Evolutionary conservation across 495 filamentous ascomycete genomes (phyloP).

Genomic region (Xylaria acuta): DNA sequence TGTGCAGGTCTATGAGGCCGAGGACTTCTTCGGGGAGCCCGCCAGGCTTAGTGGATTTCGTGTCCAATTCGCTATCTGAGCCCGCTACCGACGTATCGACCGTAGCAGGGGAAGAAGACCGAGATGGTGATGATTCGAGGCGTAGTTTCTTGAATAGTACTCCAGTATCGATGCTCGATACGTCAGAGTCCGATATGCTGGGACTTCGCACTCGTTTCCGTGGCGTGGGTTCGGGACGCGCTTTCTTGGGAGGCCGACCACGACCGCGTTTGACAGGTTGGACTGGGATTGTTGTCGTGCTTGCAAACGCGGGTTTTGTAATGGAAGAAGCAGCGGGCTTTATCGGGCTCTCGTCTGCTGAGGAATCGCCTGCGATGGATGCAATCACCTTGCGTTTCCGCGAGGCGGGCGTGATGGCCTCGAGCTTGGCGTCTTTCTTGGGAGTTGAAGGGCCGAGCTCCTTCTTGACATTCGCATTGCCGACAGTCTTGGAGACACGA

Average conservation of each 20-base stretch:
- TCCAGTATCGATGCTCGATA: constrained; percentile 36
- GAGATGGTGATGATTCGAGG: constrained; percentile 46
- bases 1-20: constrained; percentile 62
- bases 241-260: constrained; percentile 35
- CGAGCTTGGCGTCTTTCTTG: constrained; percentile 31
- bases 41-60: constrained; percentile 19
- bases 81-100: constrained; percentile 38
- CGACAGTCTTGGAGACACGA: constrained; percentile 44
- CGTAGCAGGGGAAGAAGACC: constrained; percentile 37
- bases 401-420: constrained; percentile 37
- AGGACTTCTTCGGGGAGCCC: constrained; percentile 60
- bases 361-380: constrained; percentile 34
- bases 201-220: constrained; percentile 38
- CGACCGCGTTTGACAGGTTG: constrained; percentile 31
- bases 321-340: constrained; percentile 25
- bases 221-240: constrained; percentile 25
- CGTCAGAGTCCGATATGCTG: constrained; percentile 39
- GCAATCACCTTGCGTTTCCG: constrained; percentile 39
- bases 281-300: constrained; percentile 7
- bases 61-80: constrained; percentile 39
- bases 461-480: constrained; percentile 39
- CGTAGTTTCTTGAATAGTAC: constrained; percentile 49
- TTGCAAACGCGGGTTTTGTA: constrained; percentile 13
- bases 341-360: constrained; percentile 33
- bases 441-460: constrained; percentile 27